Evolutionary conservation across 2,329 filamentous ascomycete genomes (phyloP), one percentile per base, ranked within the genome.

Genomic region (Clonostachys byssicola): DNA sequence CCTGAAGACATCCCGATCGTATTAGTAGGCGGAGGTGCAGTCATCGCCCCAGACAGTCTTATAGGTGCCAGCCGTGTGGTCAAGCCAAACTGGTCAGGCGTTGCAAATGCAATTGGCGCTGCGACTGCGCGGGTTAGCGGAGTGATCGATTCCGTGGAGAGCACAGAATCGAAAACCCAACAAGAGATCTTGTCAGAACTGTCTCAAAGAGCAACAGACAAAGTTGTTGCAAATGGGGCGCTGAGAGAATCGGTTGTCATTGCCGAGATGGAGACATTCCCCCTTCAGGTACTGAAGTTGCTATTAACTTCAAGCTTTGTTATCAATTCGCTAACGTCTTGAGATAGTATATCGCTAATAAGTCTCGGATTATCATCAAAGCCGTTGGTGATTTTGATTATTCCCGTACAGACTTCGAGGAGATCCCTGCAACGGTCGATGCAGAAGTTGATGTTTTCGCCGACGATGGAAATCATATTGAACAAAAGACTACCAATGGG

Each of bases 31-130:
- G 83, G 83, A 0, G 83, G 83, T 6, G 78, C 81, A 2, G 67
- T 85, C 12, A 71, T 85, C 40, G 75, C 77, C 0, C 80, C 80
- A 0, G 67, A 77, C 36, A 60, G 71, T n/a, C 65, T 85, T 0
- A 64, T 66, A 34, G 81, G 81, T 2, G 80, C 80, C 9, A 79
- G 75, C 50, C 67, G 63, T 34, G 76, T 85, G 2, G 60, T 82
- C 42, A 80, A 77, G 52, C 80, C 80, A 1, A 64, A 72, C 39
- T 82, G 73, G 66, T 75, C 78, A 3, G 74, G 73, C 4, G 78
- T 85, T 2, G 82, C 83, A 10, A 86, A 86, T 55, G 82, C 82
- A 0, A 81, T 86, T 10, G 82, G 82, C 3, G 82, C 81, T 10
- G 81, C 82, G 1, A 82, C 80, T 49, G 79, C 81, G 2, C 67